Evolutionary conservation across 202 grass and related monocot species (phyloP).

Genomic region (Cymbopogon flexuosus): DNA sequence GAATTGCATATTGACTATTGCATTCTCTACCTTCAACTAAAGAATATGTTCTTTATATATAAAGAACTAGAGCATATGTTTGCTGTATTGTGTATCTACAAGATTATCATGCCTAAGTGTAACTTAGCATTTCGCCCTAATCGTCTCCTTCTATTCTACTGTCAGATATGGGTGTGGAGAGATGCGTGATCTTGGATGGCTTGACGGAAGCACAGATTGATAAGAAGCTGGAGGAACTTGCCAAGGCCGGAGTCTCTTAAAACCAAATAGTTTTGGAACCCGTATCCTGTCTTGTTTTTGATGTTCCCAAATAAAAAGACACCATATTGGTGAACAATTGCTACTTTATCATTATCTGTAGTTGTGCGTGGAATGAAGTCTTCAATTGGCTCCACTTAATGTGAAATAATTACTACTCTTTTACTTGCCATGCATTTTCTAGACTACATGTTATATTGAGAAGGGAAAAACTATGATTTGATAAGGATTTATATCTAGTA

Average conservation of each 20-base stretch:
- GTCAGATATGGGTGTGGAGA: slow-evolving; percentile 87
- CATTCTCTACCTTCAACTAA: neutral
- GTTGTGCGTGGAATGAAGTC: neutral
- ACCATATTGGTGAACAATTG: neutral
- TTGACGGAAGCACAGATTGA: slow-evolving; percentile 72
- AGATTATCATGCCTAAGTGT: neutral
- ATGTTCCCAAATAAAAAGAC: slow-evolving; percentile 43
- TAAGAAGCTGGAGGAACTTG: slow-evolving; percentile 81
- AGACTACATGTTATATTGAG: neutral
- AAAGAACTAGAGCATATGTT: neutral
- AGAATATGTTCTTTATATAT: neutral
- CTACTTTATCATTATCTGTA: neutral
- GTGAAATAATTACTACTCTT: neutral
- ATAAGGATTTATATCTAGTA: neutral
- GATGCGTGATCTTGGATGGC: slow-evolving; percentile 67
- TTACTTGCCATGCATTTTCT: neutral
- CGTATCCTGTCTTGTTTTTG: neutral
- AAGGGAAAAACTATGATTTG: neutral
- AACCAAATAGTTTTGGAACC: slow-evolving; percentile 4
- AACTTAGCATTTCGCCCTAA: neutral
- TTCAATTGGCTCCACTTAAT: neutral
- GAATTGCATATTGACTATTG: neutral
- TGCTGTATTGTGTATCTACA: neutral
- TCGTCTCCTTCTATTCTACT: neutral
- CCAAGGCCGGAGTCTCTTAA: slow-evolving; percentile 46